Conservation (phyloP, 2,329 filamentous ascomycete species). For the Ramichloridium luteum region DNA sequence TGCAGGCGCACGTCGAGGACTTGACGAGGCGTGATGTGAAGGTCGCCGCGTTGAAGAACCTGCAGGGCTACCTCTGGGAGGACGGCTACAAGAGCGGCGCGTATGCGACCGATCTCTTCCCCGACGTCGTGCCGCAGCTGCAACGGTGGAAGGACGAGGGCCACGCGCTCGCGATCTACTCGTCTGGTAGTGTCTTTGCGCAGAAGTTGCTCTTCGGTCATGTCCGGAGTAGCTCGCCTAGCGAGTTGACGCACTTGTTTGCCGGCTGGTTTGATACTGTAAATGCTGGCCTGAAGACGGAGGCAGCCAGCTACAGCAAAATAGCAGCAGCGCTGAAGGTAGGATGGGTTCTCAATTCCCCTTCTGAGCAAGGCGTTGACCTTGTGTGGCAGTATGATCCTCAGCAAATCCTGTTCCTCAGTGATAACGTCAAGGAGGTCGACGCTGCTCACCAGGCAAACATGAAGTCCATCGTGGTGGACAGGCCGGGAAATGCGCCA, state of each 20-base stretch:
- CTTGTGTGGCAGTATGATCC: constrained; percentile 30
- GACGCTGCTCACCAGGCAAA: constrained; percentile 32
- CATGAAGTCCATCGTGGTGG: constrained; percentile 33
- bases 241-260: constrained; percentile 48
- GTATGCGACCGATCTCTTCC: constrained; percentile 60
- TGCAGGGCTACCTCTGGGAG: constrained; percentile 70
- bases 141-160: constrained; percentile 44
- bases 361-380: not conserved
- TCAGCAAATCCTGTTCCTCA: constrained; percentile 60
- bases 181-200: constrained; percentile 65
- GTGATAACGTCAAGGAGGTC: constrained; percentile 57
- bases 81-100: constrained; percentile 58
- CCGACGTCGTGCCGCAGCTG: constrained; percentile 50
- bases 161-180: constrained; percentile 59
- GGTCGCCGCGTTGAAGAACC: constrained; percentile 61
- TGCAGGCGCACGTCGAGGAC: constrained; percentile 57
- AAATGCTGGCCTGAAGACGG: constrained; percentile 64
- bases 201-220: constrained; percentile 70
- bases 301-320: constrained; percentile 52
- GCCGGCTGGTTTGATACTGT: constrained; percentile 66
- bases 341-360: constrained; percentile 3
- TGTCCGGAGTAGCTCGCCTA: constrained; percentile 20
- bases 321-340: constrained; percentile 42
- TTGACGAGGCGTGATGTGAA: constrained; percentile 63
- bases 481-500: constrained; percentile 57